Evolutionary conservation across 306 rosid species (phyloP), one percentile per base, ranked within the genome.

Genomic region (Sophora flavescens): DNA sequence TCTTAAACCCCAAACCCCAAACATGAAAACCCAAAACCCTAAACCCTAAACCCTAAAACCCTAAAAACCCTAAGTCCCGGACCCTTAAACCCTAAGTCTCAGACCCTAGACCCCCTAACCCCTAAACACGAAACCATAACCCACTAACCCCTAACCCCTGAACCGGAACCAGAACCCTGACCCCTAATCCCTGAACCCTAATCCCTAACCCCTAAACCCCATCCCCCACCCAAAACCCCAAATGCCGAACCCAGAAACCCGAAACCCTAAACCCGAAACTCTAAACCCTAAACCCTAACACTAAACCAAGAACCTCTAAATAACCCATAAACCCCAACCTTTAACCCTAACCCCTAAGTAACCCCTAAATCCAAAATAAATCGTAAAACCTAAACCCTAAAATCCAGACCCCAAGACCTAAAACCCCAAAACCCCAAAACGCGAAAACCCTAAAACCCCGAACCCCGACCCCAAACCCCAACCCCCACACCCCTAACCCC

Each of bases 371-470:
- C n/a, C n/a, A n/a, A n/a, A n/a, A n/a, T n/a, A n/a, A n/a, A n/a
- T n/a, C n/a, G n/a, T n/a, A n/a, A n/a, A n/a, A n/a, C n/a, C n/a
- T n/a, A n/a, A 33, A 33, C 36, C 36, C 36, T 2, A 33, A 33
- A 33, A 2, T 4, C 36, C 36, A 33, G 4, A 33, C n/a, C 36
- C 36, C 36, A 2, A 33, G 4, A 57, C 67, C 82, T 60, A 28
- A 26, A 68, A 78, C 67, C 82, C 76, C n/a, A 26, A 68, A 68
- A 22, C 56, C 67, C 26, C 12, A 74, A 35, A 44, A 70, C 79
- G 36, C 5, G 61, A n/a, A n/a, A n/a, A n/a, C n/a, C n/a, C 33
- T 8, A 36, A 30, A 68, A 57, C 76, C 82, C 63, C 28, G 57
- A 58, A 57, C 76, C 82, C 62, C n/a, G 42, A n/a, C n/a, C n/a